phyloP scores from a whole-genome alignment of 306 rosid species.

The Quercus robur region DNA sequence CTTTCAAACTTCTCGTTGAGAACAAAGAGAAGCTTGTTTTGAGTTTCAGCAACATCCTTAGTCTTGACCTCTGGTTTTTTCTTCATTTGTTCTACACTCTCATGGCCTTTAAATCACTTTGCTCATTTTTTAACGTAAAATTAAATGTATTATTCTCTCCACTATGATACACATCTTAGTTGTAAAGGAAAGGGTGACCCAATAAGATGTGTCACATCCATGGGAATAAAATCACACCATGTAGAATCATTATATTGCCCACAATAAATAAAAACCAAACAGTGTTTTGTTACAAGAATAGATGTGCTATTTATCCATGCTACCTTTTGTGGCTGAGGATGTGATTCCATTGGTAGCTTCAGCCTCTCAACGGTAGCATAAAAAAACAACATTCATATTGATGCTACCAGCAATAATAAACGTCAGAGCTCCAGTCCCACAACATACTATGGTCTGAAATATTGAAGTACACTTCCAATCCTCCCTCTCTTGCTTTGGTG shows the following conservation, averaged over 20 bases:
- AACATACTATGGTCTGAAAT: no score
- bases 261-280: background rate
- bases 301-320: background rate
- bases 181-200: background rate
- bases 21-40: no score
- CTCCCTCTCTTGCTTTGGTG: no score
- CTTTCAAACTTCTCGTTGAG: background rate
- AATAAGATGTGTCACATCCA: background rate
- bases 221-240: no score
- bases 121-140: background rate
- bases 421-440: background rate
- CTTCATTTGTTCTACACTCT: background rate
- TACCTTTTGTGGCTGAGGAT: background rate
- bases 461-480: no score
- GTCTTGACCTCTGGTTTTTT: background rate
- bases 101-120: background rate
- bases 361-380: background rate
- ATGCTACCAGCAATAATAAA: background rate
- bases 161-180: background rate
- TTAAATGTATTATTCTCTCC: background rate
- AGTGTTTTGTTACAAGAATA: background rate
- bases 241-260: background rate
- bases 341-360: background rate
- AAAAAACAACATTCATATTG: background rate
- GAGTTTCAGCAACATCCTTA: background rate